Base-by-base conservation (phyloP, 495 filamentous ascomycete species). In the Oleoguttula mirabilis region DNA sequence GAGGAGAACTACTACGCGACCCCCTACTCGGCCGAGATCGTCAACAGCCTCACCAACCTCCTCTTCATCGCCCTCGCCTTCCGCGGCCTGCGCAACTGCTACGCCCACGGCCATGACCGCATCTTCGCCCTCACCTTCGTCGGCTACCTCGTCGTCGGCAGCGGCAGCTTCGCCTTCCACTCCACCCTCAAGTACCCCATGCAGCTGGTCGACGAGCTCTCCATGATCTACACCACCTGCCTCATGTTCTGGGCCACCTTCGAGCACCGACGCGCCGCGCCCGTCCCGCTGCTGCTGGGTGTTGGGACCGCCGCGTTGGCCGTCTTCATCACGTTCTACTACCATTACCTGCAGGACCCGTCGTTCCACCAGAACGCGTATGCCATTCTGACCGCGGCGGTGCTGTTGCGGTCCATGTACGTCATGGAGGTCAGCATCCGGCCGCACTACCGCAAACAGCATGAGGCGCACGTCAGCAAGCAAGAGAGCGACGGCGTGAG, bases 201-300 rank as follows among this genome's bases (percentile, higher is more conserved):
- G 90, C 90, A 98, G 57, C 75, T 96, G 12, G 81, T 95, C 24
- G 90, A 98, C 55, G 90, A 98, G 62, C 72, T 95, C 6, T 84
- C 80, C 46, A 96, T 96, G 90, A 94, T 98, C 21, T 96, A 98
- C 58, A 94, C 88, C 1, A 92, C 88, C 6, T 92, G 82, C 50
- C 61, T 94, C n/a, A 92, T 94, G 80, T 79, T 69, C 60, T 93
- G 80, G 60, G 85, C 84, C 11, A 82, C 83, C 15, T 90, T 94
- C 59, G 77, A 81, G 8, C 82, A 88, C 62, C 73, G 68, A 4
- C 69, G 71, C 45, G 66, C 84, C 4, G 51, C 55, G 10, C 49
- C 42, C n/a, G 65, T 78, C 25, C 69, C 74, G 6, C 35, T 71
- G 3, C 39, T 72, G 39, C 65, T 94, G 30, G 88, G 66, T 8